Base-by-base conservation (phyloP, 306 rosid species). In the Canavalia ensiformis region DNA sequence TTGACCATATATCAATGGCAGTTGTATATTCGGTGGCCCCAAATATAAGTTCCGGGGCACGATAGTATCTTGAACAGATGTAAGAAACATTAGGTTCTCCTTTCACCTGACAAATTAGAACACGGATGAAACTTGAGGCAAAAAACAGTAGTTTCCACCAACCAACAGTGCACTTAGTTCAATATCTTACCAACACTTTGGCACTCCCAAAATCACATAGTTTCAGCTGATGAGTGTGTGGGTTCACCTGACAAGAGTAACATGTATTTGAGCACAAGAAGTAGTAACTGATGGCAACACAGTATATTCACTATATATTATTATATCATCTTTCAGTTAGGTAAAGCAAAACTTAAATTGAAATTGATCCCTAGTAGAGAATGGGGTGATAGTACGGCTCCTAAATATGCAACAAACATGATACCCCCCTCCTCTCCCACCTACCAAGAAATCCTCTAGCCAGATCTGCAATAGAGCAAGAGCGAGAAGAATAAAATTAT, bases 181-280 rank as follows among this genome's bases (percentile, higher is more conserved):
- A 75, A 82, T 66, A 68, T 86, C 93, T 90, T 82, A 95, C 99
- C 96, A 95, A 84, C 71, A 93, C 91, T 91, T 95, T 95, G 56
- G 99, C 99, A 70, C 99, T 95, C 78, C 99, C 99, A 86, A 95
- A 95, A 87, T 95, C 99, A 79, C 99, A 95, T 68, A 95, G 89
- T 81, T 95, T 95, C 86, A 95, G 91, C 87, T 95, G 99, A 87
- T 95, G 99, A 1, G 99, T 91, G 87, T 93, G 98, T 6, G 99
- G 99, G 88, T 95, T 95, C 85, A 95, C 99, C 99, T 95, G 92
- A 82, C 78, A 83, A 77, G 59, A 84, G 75, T 58, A 81, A 62
- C 56, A 45, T 37, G 52, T n/a, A 76, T 81, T 89, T 81, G 76
- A 87, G 81, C 34, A 75, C 57, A 62, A 80, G 50, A 41, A 76